Conservation (phyloP, 257 asterid genomes). For the Asclepias syriaca region DNA sequence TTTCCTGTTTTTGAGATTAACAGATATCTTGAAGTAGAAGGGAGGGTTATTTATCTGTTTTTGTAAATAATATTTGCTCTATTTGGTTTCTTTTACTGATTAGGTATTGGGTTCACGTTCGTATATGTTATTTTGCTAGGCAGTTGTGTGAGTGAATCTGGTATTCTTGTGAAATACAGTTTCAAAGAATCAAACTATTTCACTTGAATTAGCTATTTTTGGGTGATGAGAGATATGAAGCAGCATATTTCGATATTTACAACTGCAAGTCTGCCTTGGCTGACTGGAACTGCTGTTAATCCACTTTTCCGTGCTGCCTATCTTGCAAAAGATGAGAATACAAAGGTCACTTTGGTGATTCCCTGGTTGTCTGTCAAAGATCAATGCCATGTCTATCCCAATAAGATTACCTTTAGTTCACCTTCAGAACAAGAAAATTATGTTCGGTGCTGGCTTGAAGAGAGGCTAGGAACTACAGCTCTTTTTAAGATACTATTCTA, state of each 20-base stretch:
- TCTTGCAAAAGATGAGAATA: conserved; percentile 60
- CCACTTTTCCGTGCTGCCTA: conserved; percentile 97
- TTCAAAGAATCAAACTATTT: background rate
- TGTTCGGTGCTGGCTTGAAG: conserved; percentile 85
- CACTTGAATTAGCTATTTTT: background rate
- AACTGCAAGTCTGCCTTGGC: conserved; percentile 99
- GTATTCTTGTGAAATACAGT: background rate
- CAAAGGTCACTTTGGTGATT: conserved; percentile 74
- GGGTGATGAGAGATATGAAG: conserved; percentile 19
- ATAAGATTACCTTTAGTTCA: conserved; percentile 60
- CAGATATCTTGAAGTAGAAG: background rate
- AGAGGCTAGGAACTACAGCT: conserved; percentile 61
- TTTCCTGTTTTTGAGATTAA: background rate
- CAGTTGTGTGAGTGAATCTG: conserved; percentile 2
- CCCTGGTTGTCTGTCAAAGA: conserved; percentile 86
- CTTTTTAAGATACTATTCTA: conserved; percentile 57
- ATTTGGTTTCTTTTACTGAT: background rate
- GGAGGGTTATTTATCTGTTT: background rate
- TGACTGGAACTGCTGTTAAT: conserved; percentile 94
- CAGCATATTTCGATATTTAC: conserved; percentile 72
- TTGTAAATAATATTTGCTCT: background rate
- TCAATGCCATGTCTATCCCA: conserved; percentile 75
- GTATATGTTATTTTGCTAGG: background rate
- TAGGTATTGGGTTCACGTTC: background rate
- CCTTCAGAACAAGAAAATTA: conserved; percentile 74